Base-by-base conservation (phyloP, 768 basidiomycete species). In the Suillus tomentosus region DNA sequence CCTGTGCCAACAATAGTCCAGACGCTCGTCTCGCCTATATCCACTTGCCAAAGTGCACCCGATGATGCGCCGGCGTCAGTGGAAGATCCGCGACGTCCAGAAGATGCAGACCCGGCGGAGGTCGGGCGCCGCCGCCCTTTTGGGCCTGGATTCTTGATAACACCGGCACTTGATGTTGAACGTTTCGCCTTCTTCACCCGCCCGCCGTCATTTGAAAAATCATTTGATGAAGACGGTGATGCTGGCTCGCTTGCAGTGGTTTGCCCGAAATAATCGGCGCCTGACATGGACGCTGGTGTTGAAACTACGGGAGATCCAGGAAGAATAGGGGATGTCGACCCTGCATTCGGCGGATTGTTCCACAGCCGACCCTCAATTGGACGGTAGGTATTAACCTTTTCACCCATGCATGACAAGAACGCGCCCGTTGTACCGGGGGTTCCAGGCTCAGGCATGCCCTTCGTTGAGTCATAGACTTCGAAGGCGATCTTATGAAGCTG, bases 401-500 rank as follows among this genome's bases (percentile, higher is more conserved):
- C 94, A 67, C 92, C 92, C 88, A 94, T 90, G 78, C 94, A 95
- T 10, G 91, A 92, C 67, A 95, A 75, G 84, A 94, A 96, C 9
- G 92, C 87, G 48, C 94, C 92, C 8, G 87, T 89, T 42, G 81
- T 74, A 22, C 94, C 94, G 1, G 91, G 90, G 1, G 89, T 89
- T 34, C 92, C 92, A 13, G 85, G 85, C 61, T 93, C 90, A 4
- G 91, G 88, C 74, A 85, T 80, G 55, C 82, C 82, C 74, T 88
- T 90, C 68, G 78, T 80, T 11, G 84, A 79, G 70, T 94, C 94
- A 68, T 86, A 94, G 17, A 96, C 92, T 78, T 96, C 94, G 67
- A 96, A 94, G 1, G 94, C 94, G 66, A 97, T 90, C 80, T 96
- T 97, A 81, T 96, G 95, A 62, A 97, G 82, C 72, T 98, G 96